A percentile compares a stretch with the other conserved stretches of the same genome.
phyloP scores from a whole-genome alignment of 2,329 filamentous ascomycete species.

The Alternaria sp. region DNA sequence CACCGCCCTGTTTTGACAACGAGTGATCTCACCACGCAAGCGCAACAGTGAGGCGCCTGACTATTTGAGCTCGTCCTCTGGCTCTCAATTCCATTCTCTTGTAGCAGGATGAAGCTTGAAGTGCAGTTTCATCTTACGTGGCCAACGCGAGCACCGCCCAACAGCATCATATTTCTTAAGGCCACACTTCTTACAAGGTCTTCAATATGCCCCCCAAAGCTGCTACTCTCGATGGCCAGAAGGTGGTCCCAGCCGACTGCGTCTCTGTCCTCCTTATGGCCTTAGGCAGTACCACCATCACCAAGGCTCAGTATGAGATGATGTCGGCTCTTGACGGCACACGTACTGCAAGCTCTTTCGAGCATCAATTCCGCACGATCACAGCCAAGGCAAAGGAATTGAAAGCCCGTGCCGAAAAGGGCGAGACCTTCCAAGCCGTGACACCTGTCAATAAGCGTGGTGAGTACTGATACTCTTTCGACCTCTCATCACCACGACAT shows the following conservation, averaged over 20 bases:
- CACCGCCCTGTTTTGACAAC: constrained; percentile 3
- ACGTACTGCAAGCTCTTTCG: constrained; percentile 32
- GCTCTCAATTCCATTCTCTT: constrained; percentile 5
- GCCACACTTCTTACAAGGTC: not conserved
- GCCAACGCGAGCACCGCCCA: not conserved
- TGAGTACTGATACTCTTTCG: constrained; percentile 16
- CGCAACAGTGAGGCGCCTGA: not conserved
- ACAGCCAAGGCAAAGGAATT: constrained; percentile 39
- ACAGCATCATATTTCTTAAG: not conserved
- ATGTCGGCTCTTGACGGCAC: constrained; percentile 41
- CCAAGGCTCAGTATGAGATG: constrained; percentile 34
- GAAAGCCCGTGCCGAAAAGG: constrained; percentile 34
- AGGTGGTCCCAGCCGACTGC: constrained; percentile 31
- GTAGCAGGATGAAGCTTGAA: too few relatives aligned
- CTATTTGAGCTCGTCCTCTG: constrained; percentile 11
- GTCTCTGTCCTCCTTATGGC: constrained; percentile 36
- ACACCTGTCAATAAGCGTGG: constrained; percentile 34
- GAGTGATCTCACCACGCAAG: constrained; percentile 16
- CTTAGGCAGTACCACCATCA: constrained; percentile 23
- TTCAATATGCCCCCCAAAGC: constrained; percentile 29
- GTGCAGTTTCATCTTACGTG: not conserved
- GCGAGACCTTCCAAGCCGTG: constrained; percentile 37
- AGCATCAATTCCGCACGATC: constrained; percentile 41
- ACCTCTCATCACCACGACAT: not conserved
- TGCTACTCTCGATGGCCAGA: constrained; percentile 15